phyloP scores from a whole-genome alignment of 768 basidiomycete species.

The Multifurca ochricompacta region DNA sequence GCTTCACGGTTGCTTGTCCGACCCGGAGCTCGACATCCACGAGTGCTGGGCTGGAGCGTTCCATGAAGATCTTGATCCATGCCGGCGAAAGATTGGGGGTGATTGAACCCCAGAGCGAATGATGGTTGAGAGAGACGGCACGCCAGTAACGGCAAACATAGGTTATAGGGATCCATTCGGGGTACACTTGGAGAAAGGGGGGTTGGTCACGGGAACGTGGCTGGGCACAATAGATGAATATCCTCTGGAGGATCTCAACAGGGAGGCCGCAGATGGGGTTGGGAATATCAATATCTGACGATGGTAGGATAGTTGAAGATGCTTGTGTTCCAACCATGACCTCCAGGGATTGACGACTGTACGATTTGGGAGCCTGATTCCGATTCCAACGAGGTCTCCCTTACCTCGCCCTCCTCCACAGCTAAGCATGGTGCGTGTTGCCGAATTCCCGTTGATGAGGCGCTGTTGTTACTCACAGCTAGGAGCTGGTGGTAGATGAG shows the following conservation, averaged over 20 bases:
- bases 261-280: background rate
- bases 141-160: constrained; percentile 16
- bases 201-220: background rate
- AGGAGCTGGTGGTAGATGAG: background rate
- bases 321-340: background rate
- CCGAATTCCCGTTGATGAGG: background rate
- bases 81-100: constrained; percentile 5
- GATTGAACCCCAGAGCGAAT: constrained; percentile 7
- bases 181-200: background rate
- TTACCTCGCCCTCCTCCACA: background rate
- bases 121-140: constrained; percentile 5
- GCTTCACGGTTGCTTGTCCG: background rate
- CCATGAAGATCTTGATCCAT: constrained; percentile 8
- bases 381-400: constrained; percentile 1
- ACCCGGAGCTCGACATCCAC: constrained; percentile 9
- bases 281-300: background rate
- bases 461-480: background rate
- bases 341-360: background rate
- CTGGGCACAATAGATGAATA: constrained; percentile 6
- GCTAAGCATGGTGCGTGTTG: background rate
- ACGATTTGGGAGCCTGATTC: background rate
- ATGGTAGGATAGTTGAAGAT: background rate
- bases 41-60: constrained; percentile 5
- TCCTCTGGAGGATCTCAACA: constrained; percentile 11
- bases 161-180: constrained; percentile 14